Base-by-base conservation (phyloP, 139 green algal genomes). In the Parachlorella kessleri region DNA sequence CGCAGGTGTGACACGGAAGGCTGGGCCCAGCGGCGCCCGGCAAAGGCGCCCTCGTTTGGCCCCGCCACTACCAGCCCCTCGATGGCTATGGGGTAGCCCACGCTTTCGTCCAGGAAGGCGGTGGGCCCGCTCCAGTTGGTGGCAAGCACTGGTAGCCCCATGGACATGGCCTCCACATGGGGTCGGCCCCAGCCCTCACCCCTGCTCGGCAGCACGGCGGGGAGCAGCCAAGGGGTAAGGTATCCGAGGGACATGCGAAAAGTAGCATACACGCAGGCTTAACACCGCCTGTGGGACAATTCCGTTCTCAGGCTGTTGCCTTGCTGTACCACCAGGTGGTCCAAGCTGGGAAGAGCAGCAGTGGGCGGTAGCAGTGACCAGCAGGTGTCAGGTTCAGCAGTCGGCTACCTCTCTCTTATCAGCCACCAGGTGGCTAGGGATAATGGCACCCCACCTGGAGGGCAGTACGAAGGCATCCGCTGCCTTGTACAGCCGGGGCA, bases 401-500 rank as follows among this genome's bases (percentile, higher is more conserved):
- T n/a, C n/a, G n/a, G n/a, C n/a, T n/a, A n/a, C n/a, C n/a, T n/a
- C n/a, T n/a, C n/a, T n/a, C n/a, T n/a, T n/a, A n/a, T n/a, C n/a
- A n/a, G n/a, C n/a, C n/a, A n/a, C n/a, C n/a, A n/a, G n/a, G n/a
- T n/a, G n/a, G n/a, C n/a, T n/a, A n/a, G n/a, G n/a, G n/a, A n/a
- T n/a, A n/a, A n/a, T n/a, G n/a, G n/a, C n/a, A n/a, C 21, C 63
- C 42, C 37, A 75, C 35, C 93, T 82, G 1, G 77, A 90, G 4
- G 93, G 90, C 65, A 96, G 81, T 78, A 97, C 93, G 78, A 97
- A 96, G 3, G 83, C 88, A 64, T 97, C 89, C 1, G 78, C 89
- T 0, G 91, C 82, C 69, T 75, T 77, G 83, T 91, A 92, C 55
- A 91, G 84, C 4, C 84, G 63, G 1, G 85, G 81, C 73, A 88